Conservation (phyloP, 345 rosid species). For the Citrus australasica region DNA sequence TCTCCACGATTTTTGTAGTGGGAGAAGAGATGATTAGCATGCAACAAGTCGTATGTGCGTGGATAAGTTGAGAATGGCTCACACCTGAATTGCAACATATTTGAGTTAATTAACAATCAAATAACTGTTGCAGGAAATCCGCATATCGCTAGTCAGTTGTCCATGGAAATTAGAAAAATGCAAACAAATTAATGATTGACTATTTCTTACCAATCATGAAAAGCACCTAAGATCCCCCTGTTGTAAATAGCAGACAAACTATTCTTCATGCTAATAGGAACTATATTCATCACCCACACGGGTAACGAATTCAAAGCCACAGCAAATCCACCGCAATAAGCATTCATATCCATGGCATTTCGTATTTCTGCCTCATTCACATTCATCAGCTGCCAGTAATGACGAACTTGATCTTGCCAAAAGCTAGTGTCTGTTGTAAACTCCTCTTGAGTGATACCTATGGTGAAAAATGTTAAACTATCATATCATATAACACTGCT, state of each 20-base stretch:
- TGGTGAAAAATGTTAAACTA: constrained; percentile 5
- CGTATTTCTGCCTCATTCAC: constrained; percentile 46
- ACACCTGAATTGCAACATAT: constrained; percentile 52
- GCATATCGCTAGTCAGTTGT: neutral
- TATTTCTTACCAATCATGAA: constrained; percentile 80
- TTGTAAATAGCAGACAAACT: constrained; percentile 72
- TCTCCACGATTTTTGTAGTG: constrained; percentile 47
- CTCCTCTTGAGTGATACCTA: constrained; percentile 68
- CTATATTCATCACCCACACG: constrained; percentile 93
- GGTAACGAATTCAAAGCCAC: constrained; percentile 59
- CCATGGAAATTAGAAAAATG: constrained; percentile 2
- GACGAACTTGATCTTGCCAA: constrained; percentile 73
- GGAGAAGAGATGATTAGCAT: constrained; percentile 63
- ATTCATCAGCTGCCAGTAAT: constrained; percentile 71
- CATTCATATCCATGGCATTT: constrained; percentile 92
- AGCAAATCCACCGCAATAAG: constrained; percentile 75
- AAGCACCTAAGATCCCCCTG: constrained; percentile 74
- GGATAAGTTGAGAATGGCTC: constrained; percentile 97
- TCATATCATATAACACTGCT: neutral
- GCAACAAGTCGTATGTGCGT: constrained; percentile 81
- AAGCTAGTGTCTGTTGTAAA: constrained; percentile 51
- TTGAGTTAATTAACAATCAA: neutral
- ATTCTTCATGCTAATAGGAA: constrained; percentile 64
- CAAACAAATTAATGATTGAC: neutral
- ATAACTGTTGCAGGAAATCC: neutral